Base-by-base conservation (phyloP, 139 green algal genomes). In the Chlorella sp. region DNA sequence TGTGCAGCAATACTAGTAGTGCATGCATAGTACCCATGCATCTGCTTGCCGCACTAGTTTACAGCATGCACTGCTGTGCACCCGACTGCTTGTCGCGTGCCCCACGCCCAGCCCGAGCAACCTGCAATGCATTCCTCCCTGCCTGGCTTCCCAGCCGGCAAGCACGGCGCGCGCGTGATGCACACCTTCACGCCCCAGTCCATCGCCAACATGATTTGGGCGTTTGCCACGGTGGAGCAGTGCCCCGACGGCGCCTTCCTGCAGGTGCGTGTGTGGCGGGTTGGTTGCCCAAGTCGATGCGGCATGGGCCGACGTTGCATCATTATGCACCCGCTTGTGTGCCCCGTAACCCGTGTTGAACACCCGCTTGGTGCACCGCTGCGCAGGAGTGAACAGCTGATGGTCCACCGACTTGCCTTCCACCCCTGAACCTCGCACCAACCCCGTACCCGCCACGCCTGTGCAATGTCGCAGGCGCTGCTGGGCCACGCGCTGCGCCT, bases 191-290 rank as follows among this genome's bases (percentile, higher is more conserved):
- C 58, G 20, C 90, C 90, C 3, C 90, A 93, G 76, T 85, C 87
- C 44, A 58, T 93, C 30, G 78, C 88, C 68, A 93, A 93, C 84
- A 76, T 86, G 62, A 48, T 89, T 9, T 93, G 90, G 90, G 80
- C 90, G 9, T 90, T 79, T 54, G 90, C 90, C 34, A 83, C 80
- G 1, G 11, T 75, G 43, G 88, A 64, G 8, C 54, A 84, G 64
- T 67, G 38, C 56, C 76, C 75, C 32, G 80, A 82, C 51, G 8
- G 41, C 0, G 28, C 60, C n/a, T 84, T 90, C 72, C 70, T 84
- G 17, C 77, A 88, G 30, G 81, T 43, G 36, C 34, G 44, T 17
- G 14, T 32, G 32, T 0, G 44, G 64, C 13, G 13, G 51, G 51
- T 3, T 26, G 51, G 22, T 11, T n/a, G n/a, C n/a, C n/a, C n/a